phyloP scores from a whole-genome alignment of 1,139 yeast genomes.

The Scheffersomyces quercinus region DNA sequence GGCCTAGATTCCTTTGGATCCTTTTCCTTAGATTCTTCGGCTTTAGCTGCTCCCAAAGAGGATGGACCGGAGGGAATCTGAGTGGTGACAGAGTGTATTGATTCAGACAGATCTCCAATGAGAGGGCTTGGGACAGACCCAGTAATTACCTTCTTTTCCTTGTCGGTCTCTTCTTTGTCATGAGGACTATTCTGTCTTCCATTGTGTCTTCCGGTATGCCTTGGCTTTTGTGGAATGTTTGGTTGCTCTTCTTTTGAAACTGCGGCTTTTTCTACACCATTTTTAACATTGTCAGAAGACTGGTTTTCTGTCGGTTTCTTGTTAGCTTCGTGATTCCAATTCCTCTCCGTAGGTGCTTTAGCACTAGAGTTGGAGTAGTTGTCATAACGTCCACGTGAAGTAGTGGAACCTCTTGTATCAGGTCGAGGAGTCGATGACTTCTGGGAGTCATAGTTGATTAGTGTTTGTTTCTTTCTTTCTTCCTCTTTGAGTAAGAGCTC shows the following conservation, averaged over 20 bases:
- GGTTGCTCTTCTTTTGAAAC: too few species aligned
- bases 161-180: conserved; percentile 1
- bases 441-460: conserved; percentile 24
- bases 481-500: conserved; percentile 15
- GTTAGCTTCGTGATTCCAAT: conserved; percentile 1
- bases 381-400: conserved; percentile 18
- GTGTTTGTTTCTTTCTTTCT: conserved; percentile 14
- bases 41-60: too few species aligned
- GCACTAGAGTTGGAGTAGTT: conserved; percentile 31
- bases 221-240: too few species aligned
- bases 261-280: too few species aligned
- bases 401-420: conserved; percentile 18
- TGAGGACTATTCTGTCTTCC: too few species aligned
- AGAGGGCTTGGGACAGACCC: too few species aligned
- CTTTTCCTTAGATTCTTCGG: neutral
- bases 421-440: conserved; percentile 18
- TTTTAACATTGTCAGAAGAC: too few species aligned
- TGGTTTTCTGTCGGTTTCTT: neutral
- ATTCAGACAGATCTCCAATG: too few species aligned
- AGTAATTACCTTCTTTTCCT: conserved; percentile 1
- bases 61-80: too few species aligned
- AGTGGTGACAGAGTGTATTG: too few species aligned
- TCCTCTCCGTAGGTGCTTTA: conserved; percentile 3
- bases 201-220: too few species aligned
- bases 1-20: conserved; percentile 3